Base-by-base conservation (phyloP, 805 yeast species). In the Spathaspora girioi region DNA sequence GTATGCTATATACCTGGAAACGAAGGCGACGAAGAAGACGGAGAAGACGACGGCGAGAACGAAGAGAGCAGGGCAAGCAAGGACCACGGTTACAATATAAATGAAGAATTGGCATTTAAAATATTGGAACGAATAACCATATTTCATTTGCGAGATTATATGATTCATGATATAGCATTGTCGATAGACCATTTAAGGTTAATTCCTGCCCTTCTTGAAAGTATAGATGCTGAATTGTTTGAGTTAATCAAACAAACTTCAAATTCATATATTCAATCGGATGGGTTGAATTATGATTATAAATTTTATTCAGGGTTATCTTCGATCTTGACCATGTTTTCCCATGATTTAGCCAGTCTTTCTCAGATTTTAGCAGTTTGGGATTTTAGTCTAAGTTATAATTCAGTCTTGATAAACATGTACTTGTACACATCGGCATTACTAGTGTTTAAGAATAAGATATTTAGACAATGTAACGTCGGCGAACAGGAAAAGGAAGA, bases 91-190 rank as follows among this genome's bases (percentile, higher is more conserved):
- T 41, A 15, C 38, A 52, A 54, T 29, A 49, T 61, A 5, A 60
- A 68, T 45, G 74, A 70, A 58, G 50, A 53, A n/a, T 48, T 62
- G 38, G 66, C 77, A 2, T 78, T 73, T 52, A 61, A 60, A 18
- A 59, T 83, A 6, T 68, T 92, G 47, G 85, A 83, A 50, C 63
- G 68, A 29, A 69, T 90, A 45, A 76, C 94, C 0, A 56, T 87
- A 8, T 56, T 70, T 48, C 87, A 83, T 61, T 68, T 94, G 43
- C 75, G 98, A 46, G 99, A 93, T 67, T 94, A 83, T 63, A 87
- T 93, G 96, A 76, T 89, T 65, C 79, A 84, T 4, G 78, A 82
- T 19, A 76, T 93, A 41, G 77, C 79, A 26, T 79, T 87, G 8
- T 78, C 96, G 0, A 66, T 89, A 10, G 79, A 78, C 49, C 91